These are phyloP conservation scores for Termitomyces sp. DNA, from an alignment of 768 basidiomycete genomes.

Conservation along the genomic window DNA sequence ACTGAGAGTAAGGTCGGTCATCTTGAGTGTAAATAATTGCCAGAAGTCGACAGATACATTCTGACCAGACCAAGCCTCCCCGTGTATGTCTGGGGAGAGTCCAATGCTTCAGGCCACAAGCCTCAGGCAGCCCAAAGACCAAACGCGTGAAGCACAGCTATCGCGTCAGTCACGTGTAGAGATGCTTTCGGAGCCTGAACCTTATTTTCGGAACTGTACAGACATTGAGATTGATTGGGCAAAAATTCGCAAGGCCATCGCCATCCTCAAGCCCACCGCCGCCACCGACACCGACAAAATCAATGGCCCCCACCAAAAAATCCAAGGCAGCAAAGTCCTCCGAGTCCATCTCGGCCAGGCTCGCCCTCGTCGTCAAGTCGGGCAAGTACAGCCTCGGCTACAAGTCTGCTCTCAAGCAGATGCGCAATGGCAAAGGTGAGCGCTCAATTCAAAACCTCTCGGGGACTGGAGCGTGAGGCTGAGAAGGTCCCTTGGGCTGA, in stretches of 20 bases:
- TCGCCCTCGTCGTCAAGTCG: slow-evolving; percentile 97
- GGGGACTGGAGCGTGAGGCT: slow-evolving; percentile 98
- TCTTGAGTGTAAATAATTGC: background rate
- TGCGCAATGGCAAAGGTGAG: slow-evolving; percentile 98
- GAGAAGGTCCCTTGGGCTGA: slow-evolving; percentile 92
- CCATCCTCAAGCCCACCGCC: slow-evolving; percentile 19
- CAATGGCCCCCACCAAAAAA: slow-evolving; percentile 95
- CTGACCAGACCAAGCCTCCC: too few species aligned
- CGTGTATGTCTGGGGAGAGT: too few species aligned
- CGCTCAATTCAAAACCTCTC: slow-evolving; percentile 43
- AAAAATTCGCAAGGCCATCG: slow-evolving; percentile 6
- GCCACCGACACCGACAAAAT: slow-evolving; percentile 23
- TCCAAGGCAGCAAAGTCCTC: slow-evolving; percentile 91
- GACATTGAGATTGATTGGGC: slow-evolving; percentile 4
- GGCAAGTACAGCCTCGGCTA: slow-evolving; percentile 97
- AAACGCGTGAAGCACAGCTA: background rate
- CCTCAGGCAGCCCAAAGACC: too few species aligned
- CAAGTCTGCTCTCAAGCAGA: slow-evolving; percentile 98
- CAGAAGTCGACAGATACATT: too few species aligned
- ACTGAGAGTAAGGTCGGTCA: background rate
- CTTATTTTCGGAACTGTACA: slow-evolving; percentile 32
- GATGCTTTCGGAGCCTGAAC: slow-evolving; percentile 28
- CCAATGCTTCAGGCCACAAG: too few species aligned
- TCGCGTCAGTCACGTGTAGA: slow-evolving; percentile 6
- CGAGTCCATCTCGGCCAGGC: slow-evolving; percentile 90